These are phyloP conservation scores for Nevesoporus exiguus DNA, from an alignment of 768 basidiomycete species.

Conservation along the genomic window DNA sequence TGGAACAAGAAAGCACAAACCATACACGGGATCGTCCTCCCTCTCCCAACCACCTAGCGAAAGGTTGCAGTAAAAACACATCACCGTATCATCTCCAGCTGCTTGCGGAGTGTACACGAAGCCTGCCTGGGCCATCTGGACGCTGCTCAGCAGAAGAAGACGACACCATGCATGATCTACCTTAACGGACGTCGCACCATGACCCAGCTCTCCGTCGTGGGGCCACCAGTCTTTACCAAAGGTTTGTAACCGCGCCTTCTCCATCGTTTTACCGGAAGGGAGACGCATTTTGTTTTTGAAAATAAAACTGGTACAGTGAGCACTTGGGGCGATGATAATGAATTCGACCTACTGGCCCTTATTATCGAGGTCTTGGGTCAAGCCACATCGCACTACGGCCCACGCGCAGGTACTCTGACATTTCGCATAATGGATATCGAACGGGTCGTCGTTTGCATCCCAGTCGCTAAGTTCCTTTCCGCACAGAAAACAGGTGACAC, in stretches of 20 bases:
- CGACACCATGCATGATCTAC: slow-evolving; percentile 32
- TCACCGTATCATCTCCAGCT: slow-evolving; percentile 71
- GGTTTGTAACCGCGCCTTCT: slow-evolving; percentile 67
- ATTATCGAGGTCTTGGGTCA: slow-evolving; percentile 53
- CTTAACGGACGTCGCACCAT: slow-evolving; percentile 70
- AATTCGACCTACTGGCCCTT: slow-evolving; percentile 48
- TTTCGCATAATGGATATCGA: slow-evolving; percentile 74
- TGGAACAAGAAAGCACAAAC: neutral
- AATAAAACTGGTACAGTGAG: slow-evolving; percentile 44
- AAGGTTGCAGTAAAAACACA: slow-evolving; percentile 82
- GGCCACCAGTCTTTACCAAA: slow-evolving; percentile 76
- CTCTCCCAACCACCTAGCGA: slow-evolving; percentile 84
- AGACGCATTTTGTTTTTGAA: slow-evolving; percentile 57
- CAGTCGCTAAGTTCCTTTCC: slow-evolving; percentile 79
- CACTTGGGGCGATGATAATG: neutral
- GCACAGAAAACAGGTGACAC: slow-evolving; percentile 83
- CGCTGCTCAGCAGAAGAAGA: neutral
- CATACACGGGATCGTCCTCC: slow-evolving; percentile 85
- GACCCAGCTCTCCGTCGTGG: slow-evolving; percentile 58
- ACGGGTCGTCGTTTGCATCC: slow-evolving; percentile 84
- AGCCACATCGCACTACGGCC: slow-evolving; percentile 76
- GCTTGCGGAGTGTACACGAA: slow-evolving; percentile 76
- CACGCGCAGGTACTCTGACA: slow-evolving; percentile 69
- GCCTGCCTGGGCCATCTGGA: slow-evolving; percentile 80
- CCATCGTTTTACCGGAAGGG: slow-evolving; percentile 67